phyloP scores from a whole-genome alignment of 805 yeast species.

The Tetrapisispora phaffii region DNA sequence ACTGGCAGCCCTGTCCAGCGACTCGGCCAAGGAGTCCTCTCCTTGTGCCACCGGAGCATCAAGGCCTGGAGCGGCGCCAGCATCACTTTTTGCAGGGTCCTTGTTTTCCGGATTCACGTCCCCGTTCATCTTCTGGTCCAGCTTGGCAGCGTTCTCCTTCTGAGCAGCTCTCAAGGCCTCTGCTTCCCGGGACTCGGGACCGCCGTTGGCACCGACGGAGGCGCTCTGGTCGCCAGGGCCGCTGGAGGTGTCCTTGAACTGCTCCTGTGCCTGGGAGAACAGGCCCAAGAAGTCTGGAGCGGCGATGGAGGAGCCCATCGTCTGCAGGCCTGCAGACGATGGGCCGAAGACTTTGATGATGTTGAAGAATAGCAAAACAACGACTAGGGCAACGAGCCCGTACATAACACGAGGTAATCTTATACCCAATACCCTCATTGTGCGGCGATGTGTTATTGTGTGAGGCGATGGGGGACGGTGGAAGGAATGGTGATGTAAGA shows the following conservation, averaged over 20 bases:
- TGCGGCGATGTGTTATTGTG: neutral
- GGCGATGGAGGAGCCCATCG: neutral
- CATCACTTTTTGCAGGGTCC: neutral
- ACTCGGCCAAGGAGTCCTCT: neutral
- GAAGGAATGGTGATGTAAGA: too few relatives aligned
- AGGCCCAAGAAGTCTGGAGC: neutral
- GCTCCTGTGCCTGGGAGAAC: neutral
- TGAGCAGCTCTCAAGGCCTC: conserved; percentile 1
- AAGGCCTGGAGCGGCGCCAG: too few relatives aligned
- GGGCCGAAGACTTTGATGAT: neutral
- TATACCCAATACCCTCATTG: neutral
- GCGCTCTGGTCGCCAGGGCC: neutral
- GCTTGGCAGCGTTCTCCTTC: neutral
- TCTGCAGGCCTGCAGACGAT: neutral
- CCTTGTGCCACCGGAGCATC: neutral
- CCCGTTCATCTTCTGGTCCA: neutral
- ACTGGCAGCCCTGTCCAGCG: neutral
- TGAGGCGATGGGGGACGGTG: neutral
- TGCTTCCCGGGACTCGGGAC: neutral
- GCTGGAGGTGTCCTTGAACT: neutral
- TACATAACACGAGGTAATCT: neutral
- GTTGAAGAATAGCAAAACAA: neutral
- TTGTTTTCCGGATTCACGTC: neutral
- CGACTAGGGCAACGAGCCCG: neutral
- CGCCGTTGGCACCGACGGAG: neutral